A percentile compares a stretch with the other conserved stretches of the same genome.
Evolutionary conservation across 2,329 filamentous ascomycete species (phyloP).

Genomic region (Trichophyton schoenleinii): DNA sequence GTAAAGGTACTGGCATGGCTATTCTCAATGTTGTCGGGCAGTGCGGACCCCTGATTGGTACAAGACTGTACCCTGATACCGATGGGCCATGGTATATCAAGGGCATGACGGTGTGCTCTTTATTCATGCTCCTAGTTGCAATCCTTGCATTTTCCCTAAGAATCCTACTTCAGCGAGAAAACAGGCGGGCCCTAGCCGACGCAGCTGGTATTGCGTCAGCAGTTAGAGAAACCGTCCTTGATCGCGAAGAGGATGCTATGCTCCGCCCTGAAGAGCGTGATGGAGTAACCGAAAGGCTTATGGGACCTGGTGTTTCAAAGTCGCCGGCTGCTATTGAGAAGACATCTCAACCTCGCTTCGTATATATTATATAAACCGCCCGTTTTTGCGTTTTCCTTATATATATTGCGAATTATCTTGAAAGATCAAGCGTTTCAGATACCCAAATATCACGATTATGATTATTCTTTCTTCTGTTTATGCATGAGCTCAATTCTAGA

Average conservation of each 20-base stretch:
- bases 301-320: slow-evolving; percentile 7
- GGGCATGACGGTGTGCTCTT: slow-evolving; percentile 52
- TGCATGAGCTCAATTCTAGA: slow-evolving; percentile 5
- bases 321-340: slow-evolving; percentile 8
- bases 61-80: slow-evolving; percentile 47
- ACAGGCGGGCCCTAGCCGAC: slow-evolving; percentile 30
- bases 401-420: neutral
- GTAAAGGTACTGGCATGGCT: slow-evolving; percentile 64
- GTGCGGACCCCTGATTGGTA: slow-evolving; percentile 60
- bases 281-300: slow-evolving; percentile 10
- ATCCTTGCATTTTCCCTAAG: slow-evolving; percentile 44
- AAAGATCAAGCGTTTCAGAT: slow-evolving; percentile 1
- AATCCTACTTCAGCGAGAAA: slow-evolving; percentile 41
- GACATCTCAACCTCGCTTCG: slow-evolving; percentile 4
- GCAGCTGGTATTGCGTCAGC: neutral
- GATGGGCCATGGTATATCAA: slow-evolving; percentile 50
- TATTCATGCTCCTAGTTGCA: slow-evolving; percentile 51
- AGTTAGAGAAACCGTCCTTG: slow-evolving; percentile 19
- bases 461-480: neutral
- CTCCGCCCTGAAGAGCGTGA: slow-evolving; percentile 6
- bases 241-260: slow-evolving; percentile 11
- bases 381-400: neutral
- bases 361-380: slow-evolving; percentile 12
- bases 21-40: slow-evolving; percentile 73
- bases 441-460: slow-evolving; percentile 2